Evolutionary conservation across 139 green algal species (phyloP).

Genomic region (Zygnema circumcarinatum): DNA sequence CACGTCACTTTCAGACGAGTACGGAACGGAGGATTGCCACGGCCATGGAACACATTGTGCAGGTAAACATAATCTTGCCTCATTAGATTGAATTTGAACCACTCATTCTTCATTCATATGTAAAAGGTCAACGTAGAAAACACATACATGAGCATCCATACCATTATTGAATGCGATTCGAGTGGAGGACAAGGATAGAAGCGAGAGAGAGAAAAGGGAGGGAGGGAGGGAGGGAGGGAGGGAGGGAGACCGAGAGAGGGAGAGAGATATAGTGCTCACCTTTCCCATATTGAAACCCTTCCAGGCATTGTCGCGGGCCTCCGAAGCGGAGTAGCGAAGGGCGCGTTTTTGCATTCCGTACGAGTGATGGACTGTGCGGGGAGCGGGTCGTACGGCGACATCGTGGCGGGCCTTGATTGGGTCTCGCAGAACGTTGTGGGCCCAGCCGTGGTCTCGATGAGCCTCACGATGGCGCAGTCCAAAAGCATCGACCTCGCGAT

Average conservation of each 20-base stretch:
- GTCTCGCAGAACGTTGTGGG: constrained; percentile 8
- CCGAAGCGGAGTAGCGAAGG: constrained; percentile 34
- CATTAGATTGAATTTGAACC: no score
- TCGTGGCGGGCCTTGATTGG: constrained; percentile 49
- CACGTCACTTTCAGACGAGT: constrained; percentile 12
- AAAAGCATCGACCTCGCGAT: constrained; percentile 25
- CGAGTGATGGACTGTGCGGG: constrained; percentile 36
- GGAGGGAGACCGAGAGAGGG: no score
- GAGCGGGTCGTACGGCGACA: constrained; percentile 21
- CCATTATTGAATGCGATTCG: no score
- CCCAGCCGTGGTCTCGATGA: constrained; percentile 48
- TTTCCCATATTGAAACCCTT: no score
- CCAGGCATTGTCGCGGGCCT: constrained; percentile 19
- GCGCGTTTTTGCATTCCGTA: constrained; percentile 37
- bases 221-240: no score
- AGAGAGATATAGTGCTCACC: no score
- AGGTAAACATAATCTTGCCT: background rate
- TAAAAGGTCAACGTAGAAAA: no score
- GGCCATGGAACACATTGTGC: constrained; percentile 52
- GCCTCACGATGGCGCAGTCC: constrained; percentile 35
- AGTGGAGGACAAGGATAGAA: no score
- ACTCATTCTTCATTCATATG: no score
- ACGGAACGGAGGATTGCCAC: constrained; percentile 42
- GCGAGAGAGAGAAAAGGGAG: no score
- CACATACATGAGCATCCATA: no score